A percentile compares a stretch with the other conserved stretches of the same genome.
Conservation (phyloP, 352 stramenopile species). For the Thalassiosira hispida region DNA sequence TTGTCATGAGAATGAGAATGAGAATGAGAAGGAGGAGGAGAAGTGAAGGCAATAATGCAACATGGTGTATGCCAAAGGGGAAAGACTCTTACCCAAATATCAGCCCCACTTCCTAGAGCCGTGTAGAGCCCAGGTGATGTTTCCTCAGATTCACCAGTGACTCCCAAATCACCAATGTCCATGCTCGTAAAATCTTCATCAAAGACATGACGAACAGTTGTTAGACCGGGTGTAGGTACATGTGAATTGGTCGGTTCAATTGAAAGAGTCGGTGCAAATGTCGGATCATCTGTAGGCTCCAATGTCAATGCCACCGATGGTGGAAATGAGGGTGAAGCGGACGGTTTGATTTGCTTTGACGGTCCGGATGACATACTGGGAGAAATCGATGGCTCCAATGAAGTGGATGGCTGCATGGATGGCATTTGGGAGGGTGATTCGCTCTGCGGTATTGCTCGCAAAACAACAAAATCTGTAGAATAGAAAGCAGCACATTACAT, state of each 20-base stretch:
- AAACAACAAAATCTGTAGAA: conserved; percentile 42
- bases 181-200: conserved; percentile 32
- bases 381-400: conserved; percentile 17
- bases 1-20: no score
- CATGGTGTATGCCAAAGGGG: no score
- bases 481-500: no score
- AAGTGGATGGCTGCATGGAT: conserved; percentile 41
- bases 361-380: conserved; percentile 34
- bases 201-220: conserved; percentile 28
- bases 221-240: conserved; percentile 28
- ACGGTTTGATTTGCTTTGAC: conserved; percentile 14
- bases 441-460: conserved; percentile 39
- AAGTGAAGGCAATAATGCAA: no score
- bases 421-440: conserved; percentile 46
- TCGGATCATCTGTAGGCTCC: conserved; percentile 17
- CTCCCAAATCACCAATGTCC: conserved; percentile 43
- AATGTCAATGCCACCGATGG: neutral
- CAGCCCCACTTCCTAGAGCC: neutral
- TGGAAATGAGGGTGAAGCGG: conserved; percentile 8
- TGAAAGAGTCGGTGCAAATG: conserved; percentile 16
- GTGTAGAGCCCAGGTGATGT: conserved; percentile 34
- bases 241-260: conserved; percentile 29
- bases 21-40: no score
- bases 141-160: conserved; percentile 18
- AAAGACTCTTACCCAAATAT: no score